Percentiles rank a stretch among this genome's conserved stretches.
These are phyloP conservation scores for Rhodocollybia butyracea DNA, from an alignment of 768 basidiomycete genomes.

Conservation along the genomic window DNA sequence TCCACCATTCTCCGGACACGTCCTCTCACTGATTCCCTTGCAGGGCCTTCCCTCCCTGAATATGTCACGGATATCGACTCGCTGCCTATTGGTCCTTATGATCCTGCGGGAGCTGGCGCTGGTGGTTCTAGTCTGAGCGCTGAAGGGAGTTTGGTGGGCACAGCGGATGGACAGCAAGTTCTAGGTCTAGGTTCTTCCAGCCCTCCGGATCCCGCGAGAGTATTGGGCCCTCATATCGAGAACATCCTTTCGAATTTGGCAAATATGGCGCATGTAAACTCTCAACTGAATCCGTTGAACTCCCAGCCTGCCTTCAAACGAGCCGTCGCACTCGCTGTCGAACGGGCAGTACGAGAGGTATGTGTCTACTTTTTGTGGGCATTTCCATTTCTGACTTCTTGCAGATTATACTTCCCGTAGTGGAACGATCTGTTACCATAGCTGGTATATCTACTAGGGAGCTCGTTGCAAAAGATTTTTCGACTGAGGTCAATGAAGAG, in stretches of 20 bases:
- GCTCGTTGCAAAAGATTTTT: constrained; percentile 93
- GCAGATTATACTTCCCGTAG: constrained; percentile 94
- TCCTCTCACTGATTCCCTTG: constrained; percentile 54
- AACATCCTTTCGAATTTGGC: constrained; percentile 69
- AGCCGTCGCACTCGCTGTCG: constrained; percentile 86
- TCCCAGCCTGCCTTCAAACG: constrained; percentile 85
- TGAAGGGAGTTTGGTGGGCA: not conserved
- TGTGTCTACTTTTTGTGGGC: constrained; percentile 13
- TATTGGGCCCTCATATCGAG: constrained; percentile 77
- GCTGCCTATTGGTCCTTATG: constrained; percentile 72
- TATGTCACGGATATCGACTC: constrained; percentile 80
- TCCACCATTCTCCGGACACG: constrained; percentile 80
- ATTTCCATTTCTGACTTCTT: constrained; percentile 1
- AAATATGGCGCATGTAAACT: constrained; percentile 71
- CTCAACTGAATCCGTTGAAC: constrained; percentile 71
- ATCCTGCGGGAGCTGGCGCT: constrained; percentile 43
- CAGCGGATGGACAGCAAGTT: constrained; percentile 46
- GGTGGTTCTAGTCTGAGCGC: not conserved
- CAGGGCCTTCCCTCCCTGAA: constrained; percentile 67
- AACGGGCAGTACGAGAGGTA: constrained; percentile 93
- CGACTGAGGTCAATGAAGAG: constrained; percentile 86
- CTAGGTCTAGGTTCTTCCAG: constrained; percentile 57
- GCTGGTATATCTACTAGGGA: constrained; percentile 97
- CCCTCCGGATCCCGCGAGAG: constrained; percentile 62
- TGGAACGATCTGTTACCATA: constrained; percentile 97